Evolutionary conservation across 352 stramenopile species (phyloP), one percentile per base, ranked within the genome.

Genomic region (Paralagenidium karlingii): DNA sequence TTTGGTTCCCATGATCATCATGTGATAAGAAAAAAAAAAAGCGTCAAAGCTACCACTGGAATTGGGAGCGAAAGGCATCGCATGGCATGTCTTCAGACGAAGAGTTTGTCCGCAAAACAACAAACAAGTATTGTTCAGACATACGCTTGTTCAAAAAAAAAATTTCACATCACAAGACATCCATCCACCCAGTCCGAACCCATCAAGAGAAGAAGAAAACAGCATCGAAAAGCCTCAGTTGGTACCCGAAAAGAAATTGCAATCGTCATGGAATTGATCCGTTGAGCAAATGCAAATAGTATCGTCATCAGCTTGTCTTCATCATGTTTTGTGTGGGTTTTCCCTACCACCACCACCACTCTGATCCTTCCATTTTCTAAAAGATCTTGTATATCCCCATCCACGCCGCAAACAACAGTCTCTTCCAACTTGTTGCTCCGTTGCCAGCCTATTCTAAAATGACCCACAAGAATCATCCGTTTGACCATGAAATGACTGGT

Each of bases 201-300:
- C 19, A 18, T 18, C 30, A 34, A 7, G 13, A 24, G 18, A 20
- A 34, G 5, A 25, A 16, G 40, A n/a, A n/a, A n/a, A n/a, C n/a
- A n/a, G n/a, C n/a, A n/a, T n/a, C 16, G 29, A 19, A 53, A 86
- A 82, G 71, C 69, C 73, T 86, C 69, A 81, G 73, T 33, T 83
- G 73, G 73, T 86, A 86, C 73, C 73, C 73, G 73, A 86, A 86
- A 86, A n/a, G n/a, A 80, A 74, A 55, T 81, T 83, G 73, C 67
- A 84, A 87, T 87, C 73, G 73, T 78, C 73, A 79, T 87, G n/a
- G 69, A 82, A 84, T 84, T 87, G 69, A 69, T 87, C 69, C 73
- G 73, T 81, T 77, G n/a, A n/a, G n/a, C n/a, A n/a, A n/a, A n/a
- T n/a, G n/a, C n/a, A n/a, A n/a, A n/a, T n/a, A n/a, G n/a, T n/a